Conservation (phyloP, 345 rosid genomes). For the Salix caprea region DNA sequence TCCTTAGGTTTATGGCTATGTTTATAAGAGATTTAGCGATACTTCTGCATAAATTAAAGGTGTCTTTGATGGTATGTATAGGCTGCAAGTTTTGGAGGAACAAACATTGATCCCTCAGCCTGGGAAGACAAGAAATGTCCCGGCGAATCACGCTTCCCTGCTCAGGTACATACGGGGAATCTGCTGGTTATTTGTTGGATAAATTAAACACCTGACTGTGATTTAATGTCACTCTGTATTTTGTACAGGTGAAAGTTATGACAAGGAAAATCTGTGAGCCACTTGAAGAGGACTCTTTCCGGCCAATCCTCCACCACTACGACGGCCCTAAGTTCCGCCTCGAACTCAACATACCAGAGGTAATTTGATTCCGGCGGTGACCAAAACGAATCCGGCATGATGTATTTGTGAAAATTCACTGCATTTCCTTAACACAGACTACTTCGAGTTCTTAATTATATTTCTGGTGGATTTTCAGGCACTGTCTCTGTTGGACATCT, state of each 20-base stretch:
- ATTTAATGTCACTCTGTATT: not conserved
- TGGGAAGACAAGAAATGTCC: slow-evolving; percentile 93
- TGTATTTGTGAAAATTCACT: not conserved
- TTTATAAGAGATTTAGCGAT: not conserved
- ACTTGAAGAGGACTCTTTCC: slow-evolving; percentile 92
- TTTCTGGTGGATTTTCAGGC: slow-evolving; percentile 43
- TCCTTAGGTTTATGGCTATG: not conserved
- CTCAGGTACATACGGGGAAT: slow-evolving; percentile 45
- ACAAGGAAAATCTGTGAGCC: slow-evolving; percentile 85
- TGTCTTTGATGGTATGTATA: slow-evolving; percentile 12
- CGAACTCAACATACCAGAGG: slow-evolving; percentile 92
- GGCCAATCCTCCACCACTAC: slow-evolving; percentile 96
- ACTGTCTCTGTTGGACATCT: slow-evolving; percentile 81
- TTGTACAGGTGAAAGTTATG: slow-evolving; percentile 56
- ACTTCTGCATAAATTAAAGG: not conserved
- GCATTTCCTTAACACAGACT: not conserved
- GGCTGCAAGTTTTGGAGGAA: slow-evolving; percentile 98
- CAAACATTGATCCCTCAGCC: slow-evolving; percentile 87
- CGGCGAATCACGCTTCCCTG: slow-evolving; percentile 96
- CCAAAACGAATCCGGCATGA: not conserved
- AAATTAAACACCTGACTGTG: not conserved
- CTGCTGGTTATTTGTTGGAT: not conserved
- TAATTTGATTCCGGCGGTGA: slow-evolving; percentile 11
- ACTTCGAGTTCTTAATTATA: not conserved
- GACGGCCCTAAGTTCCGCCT: slow-evolving; percentile 99